Evolutionary conservation across 305 asterid genomes (phyloP), one percentile per base, ranked within the genome.

Genomic region (Petunia hybrid): DNA sequence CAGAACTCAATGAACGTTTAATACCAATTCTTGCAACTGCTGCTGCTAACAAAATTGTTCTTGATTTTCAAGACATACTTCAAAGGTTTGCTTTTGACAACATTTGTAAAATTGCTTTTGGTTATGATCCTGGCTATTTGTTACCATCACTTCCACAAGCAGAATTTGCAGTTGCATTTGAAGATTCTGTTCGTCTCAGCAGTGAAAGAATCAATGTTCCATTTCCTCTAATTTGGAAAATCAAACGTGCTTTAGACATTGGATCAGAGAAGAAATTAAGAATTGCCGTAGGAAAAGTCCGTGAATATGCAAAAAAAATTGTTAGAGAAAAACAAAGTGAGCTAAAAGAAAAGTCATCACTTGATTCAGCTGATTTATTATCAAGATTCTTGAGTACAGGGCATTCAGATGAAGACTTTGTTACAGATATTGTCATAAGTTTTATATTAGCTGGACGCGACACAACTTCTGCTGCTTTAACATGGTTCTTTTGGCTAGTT

Each of bases 401-500:
- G 1, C 81, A 77, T 31, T 77, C 81, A 0, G 82, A 65, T 38
- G 77, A 79, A 36, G 41, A 51, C n/a, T 71, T 71, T 41, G 78
- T 71, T 39, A 71, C 38, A 4, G 78, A 48, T 42, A 71, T 71
- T 39, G 78, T 71, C 9, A 48, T 71, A 9, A 71, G 78, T 42
- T 71, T 71, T 46, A 71, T 71, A 22, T 8, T 71, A n/a, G 78
- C 78, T 1, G 78, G 78, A 31, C 78, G 78, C 39, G 88, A 87
- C 82, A 67, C 88, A 12, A 88, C 91, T 45, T 88, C 91, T 65
- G 83, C 91, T 10, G 87, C 89, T 8, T 59, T 86, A 40, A 86
- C 91, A 35, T 86, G 91, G 89, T 88, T 88, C 69, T 88, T 88
- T 85, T 88, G 90, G 87, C 66, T 88, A 62, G 68, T 88, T 7